A percentile compares a stretch with the other conserved stretches of the same genome.
phyloP scores from a whole-genome alignment of 257 asterid genomes.

The Thymus quinquecostatus region DNA sequence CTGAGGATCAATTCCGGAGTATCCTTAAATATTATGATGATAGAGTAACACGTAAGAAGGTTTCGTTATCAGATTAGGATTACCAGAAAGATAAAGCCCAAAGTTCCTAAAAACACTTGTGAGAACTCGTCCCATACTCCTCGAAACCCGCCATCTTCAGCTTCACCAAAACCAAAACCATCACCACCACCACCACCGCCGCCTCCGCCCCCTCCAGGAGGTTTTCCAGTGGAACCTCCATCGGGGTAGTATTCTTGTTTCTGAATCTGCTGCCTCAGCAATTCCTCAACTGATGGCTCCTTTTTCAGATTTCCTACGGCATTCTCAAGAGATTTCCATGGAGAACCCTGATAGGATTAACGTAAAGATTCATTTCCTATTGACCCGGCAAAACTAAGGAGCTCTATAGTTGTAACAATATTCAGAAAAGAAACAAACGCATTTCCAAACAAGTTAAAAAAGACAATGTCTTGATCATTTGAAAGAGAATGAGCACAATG shows the following conservation, averaged over 20 bases:
- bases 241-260: slow-evolving; percentile 67
- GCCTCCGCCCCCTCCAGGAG: slow-evolving; percentile 54
- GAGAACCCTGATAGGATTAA: slow-evolving; percentile 55
- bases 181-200: slow-evolving; percentile 46
- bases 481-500: background rate
- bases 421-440: background rate
- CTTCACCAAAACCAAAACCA: slow-evolving; percentile 44
- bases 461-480: background rate
- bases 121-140: slow-evolving; percentile 54
- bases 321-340: slow-evolving; percentile 68
- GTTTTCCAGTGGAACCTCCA: slow-evolving; percentile 59
- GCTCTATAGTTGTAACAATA: background rate
- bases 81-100: slow-evolving; percentile 72
- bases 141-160: slow-evolving; percentile 46
- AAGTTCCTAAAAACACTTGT: slow-evolving; percentile 60
- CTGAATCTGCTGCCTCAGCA: slow-evolving; percentile 72
- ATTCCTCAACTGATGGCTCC: slow-evolving; percentile 64
- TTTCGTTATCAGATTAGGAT: slow-evolving; percentile 13
- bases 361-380: background rate
- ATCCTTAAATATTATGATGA: background rate
- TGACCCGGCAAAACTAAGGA: slow-evolving; percentile 6
- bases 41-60: background rate
- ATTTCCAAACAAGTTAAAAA: background rate
- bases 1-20: background rate
- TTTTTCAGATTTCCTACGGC: slow-evolving; percentile 60